Percentiles rank a stretch among this genome's conserved stretches.
These are phyloP conservation scores for Colletotrichum graminicola DNA, from an alignment of 2,329 filamentous ascomycete species.

Conservation along the genomic window DNA sequence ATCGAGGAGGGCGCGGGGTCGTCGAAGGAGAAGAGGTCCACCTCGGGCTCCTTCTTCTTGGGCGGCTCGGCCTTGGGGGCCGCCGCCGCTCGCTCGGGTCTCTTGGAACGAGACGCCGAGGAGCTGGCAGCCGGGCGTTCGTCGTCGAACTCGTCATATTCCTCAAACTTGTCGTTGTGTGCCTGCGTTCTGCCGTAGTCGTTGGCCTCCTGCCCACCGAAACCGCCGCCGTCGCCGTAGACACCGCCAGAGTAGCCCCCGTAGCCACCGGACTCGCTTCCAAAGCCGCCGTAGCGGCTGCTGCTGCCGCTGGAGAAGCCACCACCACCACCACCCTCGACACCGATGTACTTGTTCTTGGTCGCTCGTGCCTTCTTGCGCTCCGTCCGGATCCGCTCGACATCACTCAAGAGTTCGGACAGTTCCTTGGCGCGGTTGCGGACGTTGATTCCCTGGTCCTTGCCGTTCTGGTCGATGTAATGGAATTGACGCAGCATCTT, in stretches of 20 bases:
- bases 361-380: slow-evolving; percentile 92
- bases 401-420: slow-evolving; percentile 91
- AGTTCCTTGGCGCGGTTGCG: slow-evolving; percentile 97
- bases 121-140: slow-evolving; percentile 60
- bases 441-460: slow-evolving; percentile 98
- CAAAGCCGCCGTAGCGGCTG: slow-evolving; percentile 88
- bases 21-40: slow-evolving; percentile 94
- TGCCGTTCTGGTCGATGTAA: slow-evolving; percentile 95
- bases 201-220: slow-evolving; percentile 81
- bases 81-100: slow-evolving; percentile 57
- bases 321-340: slow-evolving; percentile 82
- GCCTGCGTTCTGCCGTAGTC: slow-evolving; percentile 56
- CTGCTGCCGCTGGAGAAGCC: slow-evolving; percentile 63
- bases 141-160: slow-evolving; percentile 97
- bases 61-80: slow-evolving; percentile 76
- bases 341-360: slow-evolving; percentile 94
- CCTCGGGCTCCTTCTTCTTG: slow-evolving; percentile 89
- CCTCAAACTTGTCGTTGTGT: slow-evolving; percentile 85
- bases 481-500: slow-evolving; percentile 99
- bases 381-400: slow-evolving; percentile 85
- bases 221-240: slow-evolving; percentile 96
- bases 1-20: slow-evolving; percentile 71
- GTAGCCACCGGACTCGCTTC: slow-evolving; percentile 82
- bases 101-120: slow-evolving; percentile 63
- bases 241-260: slow-evolving; percentile 78